Evolutionary conservation across 2,329 filamentous ascomycete species (phyloP).

Genomic region (Venturia carpophila): DNA sequence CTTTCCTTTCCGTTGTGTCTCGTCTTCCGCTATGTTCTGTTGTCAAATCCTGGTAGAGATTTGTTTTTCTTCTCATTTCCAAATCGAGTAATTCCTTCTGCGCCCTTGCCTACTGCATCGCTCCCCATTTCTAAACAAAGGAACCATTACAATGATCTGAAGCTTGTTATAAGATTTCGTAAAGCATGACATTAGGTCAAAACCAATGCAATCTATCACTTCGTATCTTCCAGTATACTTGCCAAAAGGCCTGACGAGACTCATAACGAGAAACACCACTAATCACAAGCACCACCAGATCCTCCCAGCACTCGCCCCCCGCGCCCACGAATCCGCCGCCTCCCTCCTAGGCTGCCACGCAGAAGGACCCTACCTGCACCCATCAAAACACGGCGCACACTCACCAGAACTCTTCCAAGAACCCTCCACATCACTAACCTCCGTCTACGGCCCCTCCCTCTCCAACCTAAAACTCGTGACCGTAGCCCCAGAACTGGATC

Average conservation of each 20-base stretch:
- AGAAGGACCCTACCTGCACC: conserved; percentile 49
- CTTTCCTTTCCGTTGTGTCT: not conserved
- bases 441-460: conserved; percentile 43
- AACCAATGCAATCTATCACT: too few relatives aligned
- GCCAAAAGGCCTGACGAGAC: not conserved
- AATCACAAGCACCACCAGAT: conserved; percentile 29
- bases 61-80: not conserved
- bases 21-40: not conserved
- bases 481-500: conserved; percentile 44
- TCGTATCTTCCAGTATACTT: too few relatives aligned
- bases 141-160: too few relatives aligned
- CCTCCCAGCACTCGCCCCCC: conserved; percentile 41
- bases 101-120: not conserved
- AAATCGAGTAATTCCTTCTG: not conserved
- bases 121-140: too few relatives aligned
- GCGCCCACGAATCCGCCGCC: conserved; percentile 37
- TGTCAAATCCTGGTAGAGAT: not conserved
- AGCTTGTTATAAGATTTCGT: too few relatives aligned
- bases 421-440: conserved; percentile 27
- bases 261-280: not conserved
- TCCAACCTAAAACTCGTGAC: conserved; percentile 43
- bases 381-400: conserved; percentile 48
- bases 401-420: conserved; percentile 38
- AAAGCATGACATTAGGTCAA: not conserved
- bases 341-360: conserved; percentile 48